Percentiles rank a stretch among this genome's conserved stretches.
Evolutionary conservation across 2,329 filamentous ascomycete genomes (phyloP).

Genomic region (Truncatella angustata): DNA sequence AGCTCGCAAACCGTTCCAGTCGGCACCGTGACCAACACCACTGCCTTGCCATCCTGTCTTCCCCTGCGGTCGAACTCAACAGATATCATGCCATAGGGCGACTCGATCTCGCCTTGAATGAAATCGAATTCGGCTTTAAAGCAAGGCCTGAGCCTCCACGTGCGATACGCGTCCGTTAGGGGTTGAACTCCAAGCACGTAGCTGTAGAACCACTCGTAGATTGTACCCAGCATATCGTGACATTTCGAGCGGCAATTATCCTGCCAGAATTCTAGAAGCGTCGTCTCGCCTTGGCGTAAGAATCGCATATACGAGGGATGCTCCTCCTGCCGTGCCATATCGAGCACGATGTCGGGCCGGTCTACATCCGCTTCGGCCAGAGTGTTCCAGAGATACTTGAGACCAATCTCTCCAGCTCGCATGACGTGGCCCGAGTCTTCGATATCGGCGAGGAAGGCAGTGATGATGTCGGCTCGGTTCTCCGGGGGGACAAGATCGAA

Average conservation of each 20-base stretch:
- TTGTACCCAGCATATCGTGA: conserved; percentile 47
- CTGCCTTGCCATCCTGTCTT: background rate
- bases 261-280: conserved; percentile 42
- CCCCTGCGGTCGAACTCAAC: conserved; percentile 19
- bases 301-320: conserved; percentile 49
- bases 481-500: background rate
- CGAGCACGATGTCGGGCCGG: conserved; percentile 36
- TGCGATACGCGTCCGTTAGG: conserved; percentile 35
- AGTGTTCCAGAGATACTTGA: conserved; percentile 40
- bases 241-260: conserved; percentile 41
- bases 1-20: background rate
- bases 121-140: conserved; percentile 37
- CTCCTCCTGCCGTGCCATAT: conserved; percentile 44
- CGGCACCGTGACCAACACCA: background rate
- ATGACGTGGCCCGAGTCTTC: conserved; percentile 30
- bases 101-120: conserved; percentile 36
- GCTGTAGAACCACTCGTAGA: conserved; percentile 47
- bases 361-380: conserved; percentile 38
- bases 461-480: background rate
- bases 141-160: conserved; percentile 37
- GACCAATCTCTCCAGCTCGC: conserved; percentile 39
- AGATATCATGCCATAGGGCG: conserved; percentile 34
- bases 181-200: conserved; percentile 37
- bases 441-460: conserved; percentile 1
- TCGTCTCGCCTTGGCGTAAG: conserved; percentile 41